A percentile compares a stretch with the other conserved stretches of the same genome.
Conservation (phyloP, 352 stramenopile genomes). For the Pythium brassicae region DNA sequence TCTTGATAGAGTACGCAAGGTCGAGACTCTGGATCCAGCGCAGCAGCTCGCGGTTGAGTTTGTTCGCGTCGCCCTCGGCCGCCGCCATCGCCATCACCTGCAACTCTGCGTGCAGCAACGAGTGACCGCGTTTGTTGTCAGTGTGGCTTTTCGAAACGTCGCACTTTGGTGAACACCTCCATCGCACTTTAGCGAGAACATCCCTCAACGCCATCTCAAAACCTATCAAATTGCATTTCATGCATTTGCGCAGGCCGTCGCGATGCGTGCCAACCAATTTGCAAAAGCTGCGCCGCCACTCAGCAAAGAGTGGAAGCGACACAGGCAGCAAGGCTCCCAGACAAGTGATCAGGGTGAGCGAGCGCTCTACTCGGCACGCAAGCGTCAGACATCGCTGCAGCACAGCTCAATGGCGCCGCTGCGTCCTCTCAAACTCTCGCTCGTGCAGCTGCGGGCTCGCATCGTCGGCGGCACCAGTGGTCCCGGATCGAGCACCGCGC, state of each 20-base stretch:
- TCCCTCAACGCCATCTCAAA: no score
- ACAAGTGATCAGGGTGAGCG: no score
- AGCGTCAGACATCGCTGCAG: no score
- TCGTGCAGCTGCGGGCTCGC: slow-evolving; percentile 28
- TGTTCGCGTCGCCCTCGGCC: slow-evolving; percentile 35
- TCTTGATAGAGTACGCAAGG: slow-evolving; percentile 92
- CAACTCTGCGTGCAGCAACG: neutral
- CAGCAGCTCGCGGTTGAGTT: slow-evolving; percentile 87
- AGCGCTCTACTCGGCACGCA: no score
- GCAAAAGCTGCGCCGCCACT: slow-evolving; percentile 4
- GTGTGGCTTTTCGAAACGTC: neutral
- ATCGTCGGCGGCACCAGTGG: neutral
- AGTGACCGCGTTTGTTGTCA: neutral
- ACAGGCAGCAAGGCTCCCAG: slow-evolving; percentile 1
- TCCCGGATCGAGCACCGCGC: neutral
- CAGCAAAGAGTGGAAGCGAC: neutral
- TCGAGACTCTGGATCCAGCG: slow-evolving; percentile 93
- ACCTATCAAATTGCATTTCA: slow-evolving; percentile 8
- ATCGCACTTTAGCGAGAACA: no score
- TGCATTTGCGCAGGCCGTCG: slow-evolving; percentile 8
- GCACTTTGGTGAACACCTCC: no score
- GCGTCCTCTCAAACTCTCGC: slow-evolving; percentile 31
- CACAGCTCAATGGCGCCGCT: slow-evolving; percentile 18
- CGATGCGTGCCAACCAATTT: slow-evolving; percentile 24
- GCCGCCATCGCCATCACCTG: slow-evolving; percentile 5